Evolutionary conservation across 129 eudicot genomes (phyloP), one percentile per base, ranked within the genome.

Genomic region (Mikania micrantha): DNA sequence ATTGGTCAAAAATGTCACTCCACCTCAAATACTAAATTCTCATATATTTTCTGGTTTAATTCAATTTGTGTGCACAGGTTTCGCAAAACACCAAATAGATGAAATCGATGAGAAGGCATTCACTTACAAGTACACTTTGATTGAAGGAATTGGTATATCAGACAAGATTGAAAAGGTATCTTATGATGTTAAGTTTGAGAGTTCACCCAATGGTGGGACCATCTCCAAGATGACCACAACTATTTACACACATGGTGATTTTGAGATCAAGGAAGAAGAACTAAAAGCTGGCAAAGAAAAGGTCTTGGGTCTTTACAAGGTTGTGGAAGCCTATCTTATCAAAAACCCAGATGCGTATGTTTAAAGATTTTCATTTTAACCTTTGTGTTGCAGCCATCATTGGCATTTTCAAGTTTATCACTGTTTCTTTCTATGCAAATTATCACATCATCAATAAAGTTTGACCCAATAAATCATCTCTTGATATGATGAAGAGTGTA

Each of bases 301-400:
- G 47, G 82, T 67, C 0, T 13, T 73, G 58, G 78, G 78, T 31
- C 76, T 78, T 75, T 66, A 66, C 60, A 66, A 72, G 66, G 74
- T 78, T 78, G 74, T 66, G 39, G 82, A 72, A 78, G 74, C 71
- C 29, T 78, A 78, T 58, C 74, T 78, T 29, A 74, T 66, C 54
- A 70, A 66, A 31, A 78, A 73, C 67, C 83, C 79, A 2, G 71
- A 67, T 67, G 83, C 83, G 66, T 73, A 72, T 40, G 75, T 32
- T 60, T 78, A 22, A 39, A 28, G 24, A 28, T 58, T 11, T 9
- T 53, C 60, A 50, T 39, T 69, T 60, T 48, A 32, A 59, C 7
- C 20, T n/a, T 54, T 38, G 22, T 31, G 64, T 57, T 57, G 40
- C 15, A 58, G 21, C 39, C 64, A 58, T 58, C 7, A 5, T 15